Evolutionary conservation across 148 eudicot genomes (phyloP).

Genomic region (Polygonum aviculare): DNA sequence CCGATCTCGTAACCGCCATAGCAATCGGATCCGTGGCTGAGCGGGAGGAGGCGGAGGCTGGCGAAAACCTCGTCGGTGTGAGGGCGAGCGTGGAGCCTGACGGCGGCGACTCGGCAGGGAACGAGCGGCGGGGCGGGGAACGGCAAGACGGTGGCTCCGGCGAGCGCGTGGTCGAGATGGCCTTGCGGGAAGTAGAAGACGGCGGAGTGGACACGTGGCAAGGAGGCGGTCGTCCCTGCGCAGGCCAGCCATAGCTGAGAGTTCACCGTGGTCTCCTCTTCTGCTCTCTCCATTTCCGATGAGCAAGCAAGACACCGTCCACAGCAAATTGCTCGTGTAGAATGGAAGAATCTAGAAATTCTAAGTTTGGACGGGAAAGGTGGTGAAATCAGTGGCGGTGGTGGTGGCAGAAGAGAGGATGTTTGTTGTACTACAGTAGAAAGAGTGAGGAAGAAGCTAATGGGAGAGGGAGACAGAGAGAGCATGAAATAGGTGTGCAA

Average conservation of each 20-base stretch:
- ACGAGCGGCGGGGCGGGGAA: conserved; percentile 11
- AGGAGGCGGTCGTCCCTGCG: conserved; percentile 30
- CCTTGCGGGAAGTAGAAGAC: conserved; percentile 64
- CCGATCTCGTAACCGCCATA: neutral
- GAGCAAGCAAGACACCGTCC: no score
- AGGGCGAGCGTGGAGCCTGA: conserved; percentile 20
- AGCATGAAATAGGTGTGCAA: neutral
- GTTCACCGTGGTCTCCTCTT: conserved; percentile 1
- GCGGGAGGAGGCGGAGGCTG: conserved; percentile 23
- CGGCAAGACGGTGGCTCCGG: conserved; percentile 3
- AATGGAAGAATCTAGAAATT: neutral
- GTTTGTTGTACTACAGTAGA: no score
- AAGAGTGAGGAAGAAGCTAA: neutral
- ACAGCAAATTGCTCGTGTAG: no score
- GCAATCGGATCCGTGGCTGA: conserved; percentile 21
- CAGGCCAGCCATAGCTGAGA: conserved; percentile 28
- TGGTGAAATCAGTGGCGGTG: no score
- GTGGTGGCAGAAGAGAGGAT: no score
- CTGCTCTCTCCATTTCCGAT: conserved; percentile 1
- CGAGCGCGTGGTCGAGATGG: conserved; percentile 32
- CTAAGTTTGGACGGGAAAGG: no score
- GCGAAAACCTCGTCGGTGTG: conserved; percentile 38
- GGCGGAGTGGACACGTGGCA: conserved; percentile 28
- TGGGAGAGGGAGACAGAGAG: neutral
- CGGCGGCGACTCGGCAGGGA: conserved; percentile 31